Evolutionary conservation across 2,329 filamentous ascomycete species (phyloP), one percentile per base, ranked within the genome.

Genomic region (Cladophialophora carrionii): DNA sequence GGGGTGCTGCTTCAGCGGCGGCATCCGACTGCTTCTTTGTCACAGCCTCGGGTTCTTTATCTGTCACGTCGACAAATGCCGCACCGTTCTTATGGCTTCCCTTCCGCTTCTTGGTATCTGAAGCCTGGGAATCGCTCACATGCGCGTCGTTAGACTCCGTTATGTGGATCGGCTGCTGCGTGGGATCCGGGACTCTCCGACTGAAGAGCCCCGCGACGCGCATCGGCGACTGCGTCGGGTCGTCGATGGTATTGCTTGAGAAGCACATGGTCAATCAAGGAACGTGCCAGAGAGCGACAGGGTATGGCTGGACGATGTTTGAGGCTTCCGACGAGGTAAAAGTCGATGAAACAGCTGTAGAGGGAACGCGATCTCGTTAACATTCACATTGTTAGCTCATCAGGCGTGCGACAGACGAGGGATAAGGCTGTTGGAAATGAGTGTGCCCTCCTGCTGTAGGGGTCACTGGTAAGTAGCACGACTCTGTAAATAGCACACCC

Each of bases 181-280:
- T 68, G 10, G 66, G 66, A 24, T 68, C 66, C n/a, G 37, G 3
- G 17, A 34, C 32, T 29, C 66, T 41, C 20, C n/a, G 53, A 43
- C 41, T 4, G 26, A 34, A 48, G 20, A n/a, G 48, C 2, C 46
- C 46, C 14, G 55, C 55, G 22, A 63, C 48, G 34, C 54, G 61
- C 26, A 66, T 59, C 3, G 66, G 60, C n/a, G 65, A 61, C 52
- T 68, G 63, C 37, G 66, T 68, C 4, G 66, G 66, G 37, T 68
- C 66, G 48, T 61, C 49, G 20, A 43, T 29, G n/a, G 65, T 49
- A 29, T 37, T 55, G 34, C n/a, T 54, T 10, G 54, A 24, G 51
- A 68, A 66, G 56, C 66, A 68, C 66, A 68, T 68, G 52, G 20
- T 67, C 22, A 31, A 20, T 17, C 31, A 31, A 10, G 24, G 26